Evolutionary conservation across 2,329 filamentous ascomycete species (phyloP).

Genomic region (Penicillium crustosum): DNA sequence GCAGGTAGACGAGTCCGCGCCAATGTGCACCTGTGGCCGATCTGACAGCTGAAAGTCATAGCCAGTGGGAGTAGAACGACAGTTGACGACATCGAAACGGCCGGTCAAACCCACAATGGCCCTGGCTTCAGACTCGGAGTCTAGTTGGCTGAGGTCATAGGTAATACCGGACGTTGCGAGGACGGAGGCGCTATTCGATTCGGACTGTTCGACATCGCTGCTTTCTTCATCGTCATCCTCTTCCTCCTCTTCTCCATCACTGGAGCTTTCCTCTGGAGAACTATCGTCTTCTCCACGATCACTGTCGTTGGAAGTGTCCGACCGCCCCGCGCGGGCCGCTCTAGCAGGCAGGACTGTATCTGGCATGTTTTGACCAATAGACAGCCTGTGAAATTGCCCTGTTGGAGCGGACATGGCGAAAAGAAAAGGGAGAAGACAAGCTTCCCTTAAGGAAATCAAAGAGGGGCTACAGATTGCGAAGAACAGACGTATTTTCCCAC

Average conservation of each 20-base stretch:
- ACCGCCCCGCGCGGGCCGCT: constrained; percentile 16
- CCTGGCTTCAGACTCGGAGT: constrained; percentile 31
- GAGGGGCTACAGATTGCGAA: constrained; percentile 7
- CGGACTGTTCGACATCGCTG: constrained; percentile 19
- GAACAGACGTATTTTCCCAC: constrained; percentile 18
- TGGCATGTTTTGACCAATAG: constrained; percentile 39
- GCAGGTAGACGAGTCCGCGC: constrained; percentile 33
- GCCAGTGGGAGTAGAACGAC: constrained; percentile 29
- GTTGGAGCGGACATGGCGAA: constrained; percentile 43
- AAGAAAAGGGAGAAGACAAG: constrained; percentile 14
- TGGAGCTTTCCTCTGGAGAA: constrained; percentile 17
- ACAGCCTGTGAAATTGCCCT: constrained; percentile 40
- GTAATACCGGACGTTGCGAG: constrained; percentile 35
- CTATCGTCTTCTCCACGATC: constrained; percentile 12
- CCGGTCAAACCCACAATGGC: constrained; percentile 37
- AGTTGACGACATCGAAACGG: constrained; percentile 38
- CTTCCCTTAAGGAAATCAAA: constrained; percentile 2
- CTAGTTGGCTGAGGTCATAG: constrained; percentile 36
- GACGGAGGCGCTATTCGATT: constrained; percentile 23
- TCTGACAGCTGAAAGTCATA: constrained; percentile 42
- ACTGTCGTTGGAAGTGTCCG: constrained; percentile 20
- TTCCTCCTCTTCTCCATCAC: constrained; percentile 12
- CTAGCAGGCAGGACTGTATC: constrained; percentile 26
- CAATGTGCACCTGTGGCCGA: constrained; percentile 36
- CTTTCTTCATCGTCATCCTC: constrained; percentile 17